Base-by-base conservation (phyloP, 2,329 filamentous ascomycete species). In the Stylonectria norvegica region DNA sequence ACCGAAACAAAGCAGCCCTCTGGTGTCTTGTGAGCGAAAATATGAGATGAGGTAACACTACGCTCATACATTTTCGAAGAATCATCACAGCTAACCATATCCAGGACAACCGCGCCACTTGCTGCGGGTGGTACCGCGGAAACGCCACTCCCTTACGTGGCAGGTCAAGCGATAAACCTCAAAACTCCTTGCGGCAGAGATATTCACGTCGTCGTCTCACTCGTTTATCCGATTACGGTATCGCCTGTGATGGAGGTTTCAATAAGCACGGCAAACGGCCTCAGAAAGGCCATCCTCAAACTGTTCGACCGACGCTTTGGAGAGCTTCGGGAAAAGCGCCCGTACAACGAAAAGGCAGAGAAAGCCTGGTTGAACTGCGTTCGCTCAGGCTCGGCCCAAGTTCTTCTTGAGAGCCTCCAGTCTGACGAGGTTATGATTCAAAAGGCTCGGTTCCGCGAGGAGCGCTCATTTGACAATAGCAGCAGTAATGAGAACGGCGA, bases 301-400 rank as follows among this genome's bases (percentile, higher is more conserved):
- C 35, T 46, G 5, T 46, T 39, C 28, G 38, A 46, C 25, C 43
- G 32, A 31, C 36, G 43, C 16, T 42, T 42, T 40, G 43, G 36
- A 5, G 35, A 31, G n/a, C 19, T 10, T 17, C 32, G 39, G 27
- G 22, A 31, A 20, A 25, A 17, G 15, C 18, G 40, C 22, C 43
- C 43, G 11, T 40, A 46, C 28, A 46, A 33, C 18, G 30, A 32
- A 31, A 16, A 27, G 34, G 39, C 39, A 5, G 43, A 40, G 31
- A 27, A 20, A n/a, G 29, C 36, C 29, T 46, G 43, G 39, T 36
- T 36, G 36, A 27, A 42, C 4, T 37, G 27, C 34, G 38, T 45
- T 36, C 38, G 38, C 27, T 45, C 43, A 27, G 43, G 43, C 25
- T 18, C 33, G 36, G 43, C 43, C 34, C 32, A 33, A 19, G 20